Evolutionary conservation across 306 rosid species (phyloP).

Genomic region (Vigna radiata): DNA sequence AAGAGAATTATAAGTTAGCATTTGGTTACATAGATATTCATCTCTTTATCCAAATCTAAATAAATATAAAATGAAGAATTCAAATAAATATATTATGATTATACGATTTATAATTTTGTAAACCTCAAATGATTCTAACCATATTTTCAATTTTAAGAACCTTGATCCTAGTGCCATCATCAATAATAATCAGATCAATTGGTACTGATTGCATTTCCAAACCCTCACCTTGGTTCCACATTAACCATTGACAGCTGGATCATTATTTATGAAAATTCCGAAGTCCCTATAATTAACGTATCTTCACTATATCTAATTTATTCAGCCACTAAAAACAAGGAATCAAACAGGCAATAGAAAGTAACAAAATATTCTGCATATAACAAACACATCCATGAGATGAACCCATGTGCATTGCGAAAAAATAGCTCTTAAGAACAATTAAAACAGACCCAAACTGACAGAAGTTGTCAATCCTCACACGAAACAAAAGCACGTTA

Average conservation of each 20-base stretch:
- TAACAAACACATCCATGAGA: not conserved
- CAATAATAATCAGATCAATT: not conserved
- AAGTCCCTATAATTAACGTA: not conserved
- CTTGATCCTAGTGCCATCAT: not conserved
- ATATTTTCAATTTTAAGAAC: no score
- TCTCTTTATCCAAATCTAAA: no score
- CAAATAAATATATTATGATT: no score
- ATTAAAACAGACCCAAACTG: not conserved
- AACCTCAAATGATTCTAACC: no score
- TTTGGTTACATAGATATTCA: no score
- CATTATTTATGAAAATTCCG: not conserved
- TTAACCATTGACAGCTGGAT: not conserved
- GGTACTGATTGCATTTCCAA: not conserved
- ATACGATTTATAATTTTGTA: no score
- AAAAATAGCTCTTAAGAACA: slow-evolving; percentile 2
- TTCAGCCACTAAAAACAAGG: not conserved
- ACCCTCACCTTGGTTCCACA: not conserved
- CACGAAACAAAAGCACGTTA: slow-evolving; percentile 20
- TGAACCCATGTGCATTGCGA: not conserved
- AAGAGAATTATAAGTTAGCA: no score
- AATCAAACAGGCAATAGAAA: not conserved
- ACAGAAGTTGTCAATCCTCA: not conserved
- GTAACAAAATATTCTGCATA: not conserved
- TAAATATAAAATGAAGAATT: no score
- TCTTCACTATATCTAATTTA: not conserved